Evolutionary conservation across 2,329 filamentous ascomycete species (phyloP).

Genomic region (Colletotrichum tofieldiae): DNA sequence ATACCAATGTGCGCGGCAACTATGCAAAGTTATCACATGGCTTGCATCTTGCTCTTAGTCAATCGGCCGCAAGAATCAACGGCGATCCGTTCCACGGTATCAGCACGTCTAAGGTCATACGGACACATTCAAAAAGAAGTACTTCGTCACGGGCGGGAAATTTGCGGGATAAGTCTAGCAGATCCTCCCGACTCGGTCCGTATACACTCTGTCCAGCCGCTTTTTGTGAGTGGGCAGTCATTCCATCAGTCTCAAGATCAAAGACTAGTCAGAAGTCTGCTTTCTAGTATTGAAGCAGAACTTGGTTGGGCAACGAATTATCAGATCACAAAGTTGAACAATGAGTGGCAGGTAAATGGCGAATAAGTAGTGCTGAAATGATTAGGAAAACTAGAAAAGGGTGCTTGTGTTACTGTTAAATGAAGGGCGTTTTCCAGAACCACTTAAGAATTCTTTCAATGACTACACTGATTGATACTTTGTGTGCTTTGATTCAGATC

Average conservation of each 20-base stretch:
- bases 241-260: conserved; percentile 73
- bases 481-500: no score
- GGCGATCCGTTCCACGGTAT: conserved; percentile 15
- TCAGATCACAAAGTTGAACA: conserved; percentile 15
- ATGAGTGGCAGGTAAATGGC: conserved; percentile 3
- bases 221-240: conserved; percentile 20
- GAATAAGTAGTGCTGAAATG: no score
- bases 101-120: conserved; percentile 20
- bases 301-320: conserved; percentile 71
- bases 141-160: neutral
- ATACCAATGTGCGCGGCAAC: conserved; percentile 76
- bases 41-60: conserved; percentile 70
- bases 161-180: conserved; percentile 27
- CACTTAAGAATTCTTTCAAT: no score
- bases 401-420: no score
- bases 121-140: conserved; percentile 3
- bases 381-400: no score
- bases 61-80: conserved; percentile 20
- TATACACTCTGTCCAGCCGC: conserved; percentile 19
- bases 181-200: conserved; percentile 8
- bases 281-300: conserved; percentile 74
- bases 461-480: no score
- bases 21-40: conserved; percentile 78
- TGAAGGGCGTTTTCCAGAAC: no score
- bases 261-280: conserved; percentile 66